A percentile compares a stretch with the other conserved stretches of the same genome.
Evolutionary conservation across 2,329 filamentous ascomycete genomes (phyloP).

Genomic region (Penicillium sp.): DNA sequence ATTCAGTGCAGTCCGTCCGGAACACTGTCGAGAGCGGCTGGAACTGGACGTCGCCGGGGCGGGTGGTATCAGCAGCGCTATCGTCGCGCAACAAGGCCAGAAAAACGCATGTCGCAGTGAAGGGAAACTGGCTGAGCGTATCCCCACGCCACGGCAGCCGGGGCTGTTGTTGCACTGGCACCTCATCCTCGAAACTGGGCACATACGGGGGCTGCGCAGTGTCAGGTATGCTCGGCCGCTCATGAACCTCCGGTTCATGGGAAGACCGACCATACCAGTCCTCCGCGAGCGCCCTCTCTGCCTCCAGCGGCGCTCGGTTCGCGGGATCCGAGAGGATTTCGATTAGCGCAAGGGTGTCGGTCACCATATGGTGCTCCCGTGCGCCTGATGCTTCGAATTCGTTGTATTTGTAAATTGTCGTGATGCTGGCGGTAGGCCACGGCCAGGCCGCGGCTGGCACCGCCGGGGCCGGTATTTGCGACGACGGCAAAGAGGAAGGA

Average conservation of each 20-base stretch:
- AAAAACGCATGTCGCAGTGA: slow-evolving; percentile 16
- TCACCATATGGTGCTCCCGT: slow-evolving; percentile 7
- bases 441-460: slow-evolving; percentile 13
- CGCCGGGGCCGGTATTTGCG: slow-evolving; percentile 14
- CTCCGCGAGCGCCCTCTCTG: slow-evolving; percentile 14
- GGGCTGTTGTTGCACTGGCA: slow-evolving; percentile 8
- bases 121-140: slow-evolving; percentile 9
- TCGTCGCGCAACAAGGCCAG: slow-evolving; percentile 11
- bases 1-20: slow-evolving; percentile 14
- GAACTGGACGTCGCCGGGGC: slow-evolving; percentile 17
- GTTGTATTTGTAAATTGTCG: slow-evolving; percentile 3
- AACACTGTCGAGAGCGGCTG: slow-evolving; percentile 17
- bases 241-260: neutral
- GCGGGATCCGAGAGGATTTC: slow-evolving; percentile 14
- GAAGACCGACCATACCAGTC: slow-evolving; percentile 14
- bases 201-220: slow-evolving; percentile 11
- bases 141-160: slow-evolving; percentile 13
- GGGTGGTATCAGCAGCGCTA: slow-evolving; percentile 7
- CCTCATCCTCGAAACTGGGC: neutral
- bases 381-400: too few species aligned
- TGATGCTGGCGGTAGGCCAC: slow-evolving; percentile 17
- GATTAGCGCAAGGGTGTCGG: slow-evolving; percentile 14
- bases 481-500: slow-evolving; percentile 16
- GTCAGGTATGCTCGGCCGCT: slow-evolving; percentile 14
- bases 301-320: slow-evolving; percentile 16